These are phyloP conservation scores for Lentinula raphanica DNA, from an alignment of 768 basidiomycete species.

Conservation along the genomic window DNA sequence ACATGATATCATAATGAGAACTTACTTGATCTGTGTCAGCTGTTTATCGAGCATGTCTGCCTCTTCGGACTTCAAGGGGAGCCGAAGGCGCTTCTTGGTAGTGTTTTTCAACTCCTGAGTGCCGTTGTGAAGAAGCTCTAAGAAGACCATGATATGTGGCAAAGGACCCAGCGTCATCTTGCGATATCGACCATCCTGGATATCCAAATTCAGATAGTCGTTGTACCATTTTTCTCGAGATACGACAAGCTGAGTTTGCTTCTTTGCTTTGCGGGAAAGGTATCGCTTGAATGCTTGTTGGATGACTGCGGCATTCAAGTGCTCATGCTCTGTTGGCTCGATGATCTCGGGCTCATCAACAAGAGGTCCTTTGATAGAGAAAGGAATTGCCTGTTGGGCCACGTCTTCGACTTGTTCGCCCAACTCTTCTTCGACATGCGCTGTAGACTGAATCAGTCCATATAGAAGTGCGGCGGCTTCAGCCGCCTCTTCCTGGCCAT, in stretches of 20 bases:
- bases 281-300: slow-evolving; percentile 14
- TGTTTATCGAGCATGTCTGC: neutral
- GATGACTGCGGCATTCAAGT: slow-evolving; percentile 18
- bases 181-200: slow-evolving; percentile 1
- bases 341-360: slow-evolving; percentile 14
- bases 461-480: neutral
- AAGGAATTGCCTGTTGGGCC: neutral
- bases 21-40: neutral
- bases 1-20: neutral
- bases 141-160: slow-evolving; percentile 1
- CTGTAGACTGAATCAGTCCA: slow-evolving; percentile 8
- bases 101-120: neutral
- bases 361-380: slow-evolving; percentile 3
- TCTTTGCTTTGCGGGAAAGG: slow-evolving; percentile 5
- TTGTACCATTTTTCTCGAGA: slow-evolving; percentile 7
- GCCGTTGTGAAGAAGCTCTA: neutral
- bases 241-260: slow-evolving; percentile 10
- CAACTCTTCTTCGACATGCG: slow-evolving; percentile 10
- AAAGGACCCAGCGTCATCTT: slow-evolving; percentile 9
- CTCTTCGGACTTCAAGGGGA: slow-evolving; percentile 1
- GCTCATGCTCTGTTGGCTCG: slow-evolving; percentile 23
- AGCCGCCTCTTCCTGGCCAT: neutral
- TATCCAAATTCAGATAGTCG: neutral
- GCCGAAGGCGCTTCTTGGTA: neutral
- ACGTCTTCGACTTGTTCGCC: slow-evolving; percentile 10